A percentile compares a stretch with the other conserved stretches of the same genome.
Evolutionary conservation across 2,329 filamentous ascomycete species (phyloP).

Genomic region (Colletotrichum salicis): DNA sequence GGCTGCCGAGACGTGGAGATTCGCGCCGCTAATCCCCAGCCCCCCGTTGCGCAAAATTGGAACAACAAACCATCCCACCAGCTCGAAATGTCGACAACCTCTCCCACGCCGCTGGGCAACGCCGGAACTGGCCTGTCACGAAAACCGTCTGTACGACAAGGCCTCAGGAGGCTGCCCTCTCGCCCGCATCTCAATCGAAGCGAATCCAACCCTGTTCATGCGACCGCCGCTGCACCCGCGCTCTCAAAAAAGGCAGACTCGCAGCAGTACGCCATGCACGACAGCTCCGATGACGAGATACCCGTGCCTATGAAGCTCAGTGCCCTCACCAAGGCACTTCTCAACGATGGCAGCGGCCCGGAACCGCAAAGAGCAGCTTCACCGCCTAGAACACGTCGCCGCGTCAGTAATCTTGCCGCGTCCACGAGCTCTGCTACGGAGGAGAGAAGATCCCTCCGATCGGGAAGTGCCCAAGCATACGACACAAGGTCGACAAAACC

Average conservation of each 20-base stretch:
- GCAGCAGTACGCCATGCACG: constrained; percentile 68
- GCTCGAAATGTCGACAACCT: constrained; percentile 55
- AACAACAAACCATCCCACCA: constrained; percentile 18
- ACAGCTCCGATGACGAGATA: constrained; percentile 95
- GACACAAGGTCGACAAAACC: constrained; percentile 51
- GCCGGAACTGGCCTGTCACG: constrained; percentile 57
- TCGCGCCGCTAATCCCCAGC: constrained; percentile 20
- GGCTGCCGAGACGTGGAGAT: constrained; percentile 26
- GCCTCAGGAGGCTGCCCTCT: constrained; percentile 61
- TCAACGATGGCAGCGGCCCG: constrained; percentile 71
- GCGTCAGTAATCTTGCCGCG: constrained; percentile 58
- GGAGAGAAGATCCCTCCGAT: constrained; percentile 57
- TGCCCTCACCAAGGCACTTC: constrained; percentile 86
- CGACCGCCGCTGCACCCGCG: constrained; percentile 38
- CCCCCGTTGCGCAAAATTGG: constrained; percentile 14
- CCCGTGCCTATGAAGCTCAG: constrained; percentile 93
- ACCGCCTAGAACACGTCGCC: constrained; percentile 60
- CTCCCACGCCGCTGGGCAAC: constrained; percentile 65
- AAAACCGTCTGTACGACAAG: constrained; percentile 67
- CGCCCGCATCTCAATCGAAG: constrained; percentile 56
- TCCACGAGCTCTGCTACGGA: constrained; percentile 56
- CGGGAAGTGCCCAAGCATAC: constrained; percentile 57
- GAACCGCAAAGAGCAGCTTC: constrained; percentile 54
- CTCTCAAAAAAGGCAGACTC: constrained; percentile 48
- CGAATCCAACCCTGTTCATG: constrained; percentile 55